Base-by-base conservation (phyloP, 768 basidiomycete species). In the Asterophora lycoperdoides region DNA sequence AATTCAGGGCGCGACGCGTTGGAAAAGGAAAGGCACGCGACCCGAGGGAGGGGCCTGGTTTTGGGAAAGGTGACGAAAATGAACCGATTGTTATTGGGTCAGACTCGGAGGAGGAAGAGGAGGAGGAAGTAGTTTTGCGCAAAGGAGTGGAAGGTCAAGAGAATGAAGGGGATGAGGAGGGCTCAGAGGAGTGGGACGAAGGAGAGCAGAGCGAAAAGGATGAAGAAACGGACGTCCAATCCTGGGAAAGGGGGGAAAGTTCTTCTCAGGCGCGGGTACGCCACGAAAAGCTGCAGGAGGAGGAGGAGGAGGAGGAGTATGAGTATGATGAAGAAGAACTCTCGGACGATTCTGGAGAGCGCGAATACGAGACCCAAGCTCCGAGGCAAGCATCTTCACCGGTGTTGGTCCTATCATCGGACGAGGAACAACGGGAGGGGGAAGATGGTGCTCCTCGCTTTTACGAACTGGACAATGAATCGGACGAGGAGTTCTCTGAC, bases 21-120 rank as follows among this genome's bases (percentile, higher is more conserved):
- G 65, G 63, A 17, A 79, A 79, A 60, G 84, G 83, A 26, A 85
- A 84, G 59, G 77, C 72, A 43, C 74, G 83, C 42, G 83, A 83
- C 58, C 77, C 78, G 8, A 67, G 78, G 40, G 80, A 83, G 55
- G 83, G 80, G 5, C 76, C 80, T 36, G 79, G 80, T 4, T 67
- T 79, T 29, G 67, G 69, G 18, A 63, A 59, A 35, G 70, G 65
- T 36, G 66, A 63, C 29, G 60, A 61, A 29, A 53, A 66, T 35
- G 66, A 75, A 43, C 79, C 78, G 11, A 80, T 81, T 44, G 74
- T 77, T 52, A 70, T 78, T 30, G 62, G 58, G 32, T 63, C 63
- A 30, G 72, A 67, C 44, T 71, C 69, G 34, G 59, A 60, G 38
- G 57, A 57, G 11, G 60, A 62, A 11, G 64, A 62, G 29, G 66